Percentiles rank a stretch among this genome's conserved stretches.
Evolutionary conservation across 805 yeast species (phyloP).

Genomic region (Zygosaccharomyces kombuchaensis): DNA sequence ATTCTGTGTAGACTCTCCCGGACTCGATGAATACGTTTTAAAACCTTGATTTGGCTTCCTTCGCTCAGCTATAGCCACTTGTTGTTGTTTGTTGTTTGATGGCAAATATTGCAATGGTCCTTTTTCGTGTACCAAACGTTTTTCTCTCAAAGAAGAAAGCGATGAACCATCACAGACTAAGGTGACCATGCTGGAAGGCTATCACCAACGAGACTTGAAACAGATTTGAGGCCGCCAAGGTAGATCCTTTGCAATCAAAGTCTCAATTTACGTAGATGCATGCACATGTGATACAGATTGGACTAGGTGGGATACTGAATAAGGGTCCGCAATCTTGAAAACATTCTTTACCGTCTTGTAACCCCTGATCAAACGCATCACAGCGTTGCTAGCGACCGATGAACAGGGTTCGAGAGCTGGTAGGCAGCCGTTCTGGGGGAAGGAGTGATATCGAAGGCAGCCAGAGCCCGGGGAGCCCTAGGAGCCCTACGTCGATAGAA

Average conservation of each 20-base stretch:
- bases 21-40: background rate
- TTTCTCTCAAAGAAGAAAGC: slow-evolving; percentile 2
- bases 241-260: background rate
- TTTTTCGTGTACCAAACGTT: slow-evolving; percentile 4
- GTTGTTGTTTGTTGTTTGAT: slow-evolving; percentile 2
- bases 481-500: background rate
- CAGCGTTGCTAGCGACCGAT: background rate
- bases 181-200: background rate
- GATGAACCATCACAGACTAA: background rate
- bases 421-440: slow-evolving; percentile 6
- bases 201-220: background rate
- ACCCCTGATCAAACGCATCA: background rate
- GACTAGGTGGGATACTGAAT: background rate
- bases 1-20: slow-evolving; percentile 1
- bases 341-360: background rate
- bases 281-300: background rate
- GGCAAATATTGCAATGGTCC: background rate
- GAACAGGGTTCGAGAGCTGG: slow-evolving; percentile 13
- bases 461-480: background rate
- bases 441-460: background rate
- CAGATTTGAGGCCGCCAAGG: background rate
- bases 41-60: background rate
- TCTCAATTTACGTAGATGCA: background rate
- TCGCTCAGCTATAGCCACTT: background rate
- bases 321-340: background rate